Evolutionary conservation across 2,329 filamentous ascomycete genomes (phyloP).

Genomic region (Botrytis hyacinthi): DNA sequence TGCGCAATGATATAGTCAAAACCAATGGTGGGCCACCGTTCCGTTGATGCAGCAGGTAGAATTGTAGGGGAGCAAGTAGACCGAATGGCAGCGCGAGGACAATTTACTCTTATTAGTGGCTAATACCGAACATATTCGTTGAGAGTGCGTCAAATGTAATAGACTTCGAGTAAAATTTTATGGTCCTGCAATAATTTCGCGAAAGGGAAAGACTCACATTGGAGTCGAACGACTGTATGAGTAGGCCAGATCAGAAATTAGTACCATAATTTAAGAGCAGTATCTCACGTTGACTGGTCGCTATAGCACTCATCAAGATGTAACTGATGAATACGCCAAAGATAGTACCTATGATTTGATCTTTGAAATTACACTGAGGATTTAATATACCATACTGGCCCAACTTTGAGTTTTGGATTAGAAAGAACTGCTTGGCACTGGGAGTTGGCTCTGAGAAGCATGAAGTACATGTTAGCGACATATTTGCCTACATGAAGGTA

Average conservation of each 20-base stretch:
- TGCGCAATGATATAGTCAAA: neutral
- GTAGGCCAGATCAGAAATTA: too few species aligned
- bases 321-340: neutral
- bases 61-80: neutral
- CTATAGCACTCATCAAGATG: neutral
- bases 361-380: rapidly evolving
- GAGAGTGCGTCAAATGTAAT: neutral
- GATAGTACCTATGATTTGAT: neutral
- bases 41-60: neutral
- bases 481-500: too few species aligned
- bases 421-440: too few species aligned
- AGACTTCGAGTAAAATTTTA: too few species aligned
- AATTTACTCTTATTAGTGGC: neutral
- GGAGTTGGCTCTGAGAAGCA: too few species aligned
- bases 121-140: neutral
- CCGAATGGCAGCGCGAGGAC: too few species aligned
- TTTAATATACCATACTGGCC: neutral
- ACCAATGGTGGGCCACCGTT: neutral
- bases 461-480: too few species aligned
- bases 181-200: too few species aligned
- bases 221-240: too few species aligned
- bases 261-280: too few species aligned
- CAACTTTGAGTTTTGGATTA: too few species aligned
- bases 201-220: too few species aligned
- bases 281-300: neutral